These are phyloP conservation scores for Cyclotella distinguenda DNA, from an alignment of 108 stramenopile genomes.

Conservation along the genomic window DNA sequence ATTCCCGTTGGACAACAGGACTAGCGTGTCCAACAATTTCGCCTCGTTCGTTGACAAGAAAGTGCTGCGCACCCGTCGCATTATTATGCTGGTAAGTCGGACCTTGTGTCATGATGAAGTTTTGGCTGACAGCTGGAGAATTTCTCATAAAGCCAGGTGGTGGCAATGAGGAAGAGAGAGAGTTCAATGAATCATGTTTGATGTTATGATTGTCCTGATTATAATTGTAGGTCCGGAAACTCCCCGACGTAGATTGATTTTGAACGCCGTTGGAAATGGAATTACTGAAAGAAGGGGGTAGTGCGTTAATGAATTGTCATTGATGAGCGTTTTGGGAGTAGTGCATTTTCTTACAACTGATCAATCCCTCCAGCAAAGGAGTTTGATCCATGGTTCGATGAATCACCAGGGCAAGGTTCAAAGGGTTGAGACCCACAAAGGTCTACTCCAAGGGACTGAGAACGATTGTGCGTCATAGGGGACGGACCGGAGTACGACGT, in stretches of 20 bases:
- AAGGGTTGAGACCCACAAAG: slow-evolving; percentile 10
- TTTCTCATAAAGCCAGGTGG: slow-evolving; percentile 17
- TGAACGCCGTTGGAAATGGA: slow-evolving; percentile 1
- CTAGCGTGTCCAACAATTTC: slow-evolving; percentile 42
- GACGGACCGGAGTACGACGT: neutral
- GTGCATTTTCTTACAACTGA: slow-evolving; percentile 17
- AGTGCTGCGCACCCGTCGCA: slow-evolving; percentile 35
- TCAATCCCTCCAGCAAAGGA: slow-evolving; percentile 26
- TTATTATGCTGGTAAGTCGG: slow-evolving; percentile 25
- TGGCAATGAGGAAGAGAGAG: slow-evolving; percentile 20
- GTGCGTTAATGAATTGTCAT: neutral
- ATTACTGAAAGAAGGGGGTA: slow-evolving; percentile 1
- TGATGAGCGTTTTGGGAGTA: too few relatives aligned
- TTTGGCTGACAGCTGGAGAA: slow-evolving; percentile 9
- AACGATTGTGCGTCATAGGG: slow-evolving; percentile 12
- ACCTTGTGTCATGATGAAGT: slow-evolving; percentile 18
- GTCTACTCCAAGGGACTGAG: slow-evolving; percentile 16
- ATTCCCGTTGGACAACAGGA: slow-evolving; percentile 16
- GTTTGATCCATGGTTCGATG: slow-evolving; percentile 14
- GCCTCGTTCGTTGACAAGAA: slow-evolving; percentile 44
- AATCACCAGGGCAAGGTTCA: slow-evolving; percentile 21
- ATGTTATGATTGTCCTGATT: slow-evolving; percentile 11
- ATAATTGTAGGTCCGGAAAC: slow-evolving; percentile 1
- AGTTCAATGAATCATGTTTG: slow-evolving; percentile 5
- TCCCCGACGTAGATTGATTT: slow-evolving; percentile 5